Evolutionary conservation across 139 green algal genomes (phyloP), one percentile per base, ranked within the genome.

Genomic region (Tetratostichococcus sp.): DNA sequence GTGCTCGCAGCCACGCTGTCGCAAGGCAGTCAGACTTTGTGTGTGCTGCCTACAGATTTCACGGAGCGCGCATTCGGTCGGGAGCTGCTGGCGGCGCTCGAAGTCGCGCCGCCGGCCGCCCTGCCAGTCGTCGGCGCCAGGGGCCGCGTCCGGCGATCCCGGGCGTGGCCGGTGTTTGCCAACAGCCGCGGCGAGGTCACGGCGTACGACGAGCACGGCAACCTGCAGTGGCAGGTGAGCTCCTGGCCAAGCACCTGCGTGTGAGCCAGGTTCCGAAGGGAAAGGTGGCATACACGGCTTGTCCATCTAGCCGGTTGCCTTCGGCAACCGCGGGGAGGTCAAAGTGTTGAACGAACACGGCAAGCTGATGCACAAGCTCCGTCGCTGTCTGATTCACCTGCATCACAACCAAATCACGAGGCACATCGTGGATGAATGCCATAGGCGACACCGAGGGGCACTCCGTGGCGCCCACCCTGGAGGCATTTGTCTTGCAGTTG

Each of bases 131-230:
- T 89, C 1, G 79, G 83, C 32, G 71, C 80, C 33, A 34, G 75
- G 26, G 87, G 89, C 5, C 81, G 83, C 30, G 82, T 86, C 72
- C 75, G 74, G 16, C 69, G 35, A 43, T 79, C 35, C 73, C 81
- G 34, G 72, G 84, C 82, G 76, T 69, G 91, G 19, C 69, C 87
- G 0, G 83, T 94, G 1, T 93, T 95, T 74, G 70, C 95, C 19
- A 95, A 84, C 79, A 93, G 83, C 79, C 82, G 84, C 35, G 94
- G 94, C 2, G 87, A 94, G 69, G 58, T 97, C 17, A 94, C 86
- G 0, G 87, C 88, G 1, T 89, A 93, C 67, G 77, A 84, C 65
- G 65, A 71, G 0, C 50, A 70, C 11, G 91, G 92, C 1, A 39
- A 80, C 21, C 72, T 81, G 33, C 42, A 85, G 57, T 96, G 89